phyloP scores from a whole-genome alignment of 257 asterid species.

The Nicotiana noctiflora region DNA sequence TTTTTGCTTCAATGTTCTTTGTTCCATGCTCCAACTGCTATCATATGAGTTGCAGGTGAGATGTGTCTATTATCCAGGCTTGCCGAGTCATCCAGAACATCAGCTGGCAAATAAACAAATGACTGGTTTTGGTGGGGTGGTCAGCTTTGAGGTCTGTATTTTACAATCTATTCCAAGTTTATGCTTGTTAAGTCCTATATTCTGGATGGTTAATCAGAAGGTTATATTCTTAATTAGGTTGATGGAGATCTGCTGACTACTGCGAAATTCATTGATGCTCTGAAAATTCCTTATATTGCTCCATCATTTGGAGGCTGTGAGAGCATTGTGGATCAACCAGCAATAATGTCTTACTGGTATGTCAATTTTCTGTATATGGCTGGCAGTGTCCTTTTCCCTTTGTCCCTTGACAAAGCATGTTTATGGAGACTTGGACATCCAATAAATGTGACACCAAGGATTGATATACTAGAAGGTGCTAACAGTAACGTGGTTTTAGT shows the following conservation, averaged over 20 bases:
- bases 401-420: background rate
- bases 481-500: background rate
- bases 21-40: background rate
- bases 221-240: conserved; percentile 32
- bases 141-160: conserved; percentile 87
- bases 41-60: conserved; percentile 44
- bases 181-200: background rate
- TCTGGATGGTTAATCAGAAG: conserved; percentile 6
- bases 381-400: background rate
- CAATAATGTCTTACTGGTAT: conserved; percentile 93
- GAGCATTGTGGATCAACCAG: conserved; percentile 95
- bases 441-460: background rate
- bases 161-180: background rate
- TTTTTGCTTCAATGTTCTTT: background rate
- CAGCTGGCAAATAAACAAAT: conserved; percentile 77
- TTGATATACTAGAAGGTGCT: background rate
- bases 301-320: conserved; percentile 95
- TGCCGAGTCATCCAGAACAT: conserved; percentile 88
- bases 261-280: conserved; percentile 69
- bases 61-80: conserved; percentile 85
- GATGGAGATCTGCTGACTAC: conserved; percentile 22
- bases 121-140: conserved; percentile 95
- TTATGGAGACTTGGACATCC: background rate
- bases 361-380: background rate
- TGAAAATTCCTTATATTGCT: conserved; percentile 79